Percentiles rank a stretch among this genome's conserved stretches.
Conservation (phyloP, 257 asterid genomes). For the Mentha longifolia region DNA sequence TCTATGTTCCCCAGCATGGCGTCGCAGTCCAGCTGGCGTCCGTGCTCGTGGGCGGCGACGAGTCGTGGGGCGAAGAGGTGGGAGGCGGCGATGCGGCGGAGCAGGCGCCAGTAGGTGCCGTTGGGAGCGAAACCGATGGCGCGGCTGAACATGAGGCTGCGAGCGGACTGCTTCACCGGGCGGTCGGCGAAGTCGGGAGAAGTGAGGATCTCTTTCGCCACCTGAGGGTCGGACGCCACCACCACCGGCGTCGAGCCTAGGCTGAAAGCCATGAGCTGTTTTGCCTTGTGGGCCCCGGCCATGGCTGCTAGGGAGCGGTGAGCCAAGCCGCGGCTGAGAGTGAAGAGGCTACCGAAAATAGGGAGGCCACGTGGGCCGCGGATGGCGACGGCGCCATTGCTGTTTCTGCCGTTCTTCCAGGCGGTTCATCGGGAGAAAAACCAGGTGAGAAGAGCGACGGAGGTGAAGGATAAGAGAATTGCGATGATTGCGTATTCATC, state of each 20-base stretch:
- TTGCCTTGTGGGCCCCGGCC: conserved; percentile 47
- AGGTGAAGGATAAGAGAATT: conserved; percentile 33
- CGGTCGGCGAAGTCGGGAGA: conserved; percentile 58
- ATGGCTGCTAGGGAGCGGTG: conserved; percentile 2
- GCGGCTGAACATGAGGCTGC: conserved; percentile 29
- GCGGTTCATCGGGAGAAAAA: not conserved
- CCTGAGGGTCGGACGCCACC: conserved; percentile 51
- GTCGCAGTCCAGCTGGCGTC: conserved; percentile 37
- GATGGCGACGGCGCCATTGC: not conserved
- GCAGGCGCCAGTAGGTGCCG: conserved; percentile 64
- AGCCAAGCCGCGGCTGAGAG: not conserved
- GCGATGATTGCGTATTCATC: conserved; percentile 38
- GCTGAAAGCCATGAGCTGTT: conserved; percentile 31
- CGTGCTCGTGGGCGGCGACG: conserved; percentile 41
- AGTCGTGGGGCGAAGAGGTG: conserved; percentile 57
- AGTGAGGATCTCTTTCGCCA: conserved; percentile 53
- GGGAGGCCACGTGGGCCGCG: not conserved
- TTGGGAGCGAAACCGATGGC: conserved; percentile 73
- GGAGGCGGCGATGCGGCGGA: conserved; percentile 58
- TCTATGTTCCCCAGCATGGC: conserved; percentile 36
- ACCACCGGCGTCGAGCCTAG: conserved; percentile 60
- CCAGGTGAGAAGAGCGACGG: not conserved
- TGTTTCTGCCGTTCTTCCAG: not conserved
- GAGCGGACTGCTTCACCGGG: conserved; percentile 63
- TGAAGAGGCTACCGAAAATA: not conserved